A percentile compares a stretch with the other conserved stretches of the same genome.
Conservation (phyloP, 2,329 filamentous ascomycete species). For the Rutstroemia sp. region DNA sequence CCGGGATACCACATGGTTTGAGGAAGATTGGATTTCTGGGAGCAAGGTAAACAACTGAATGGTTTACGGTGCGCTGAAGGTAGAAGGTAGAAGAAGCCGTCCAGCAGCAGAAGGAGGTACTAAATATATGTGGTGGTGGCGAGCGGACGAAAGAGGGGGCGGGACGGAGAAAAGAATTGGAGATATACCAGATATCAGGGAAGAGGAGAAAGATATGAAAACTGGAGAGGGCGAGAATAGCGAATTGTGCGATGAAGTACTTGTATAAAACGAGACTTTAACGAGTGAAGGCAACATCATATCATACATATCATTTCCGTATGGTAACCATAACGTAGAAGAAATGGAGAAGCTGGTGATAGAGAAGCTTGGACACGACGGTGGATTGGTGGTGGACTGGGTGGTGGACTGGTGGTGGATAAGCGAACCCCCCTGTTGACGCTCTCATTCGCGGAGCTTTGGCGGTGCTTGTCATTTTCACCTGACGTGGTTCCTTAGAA, state of each 20-base stretch:
- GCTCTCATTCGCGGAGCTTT: not conserved
- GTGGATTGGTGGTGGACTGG: not conserved
- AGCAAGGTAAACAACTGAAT: not conserved
- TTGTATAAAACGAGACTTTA: not conserved
- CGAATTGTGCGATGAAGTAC: not conserved
- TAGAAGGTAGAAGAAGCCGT: not conserved
- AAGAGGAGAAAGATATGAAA: not conserved
- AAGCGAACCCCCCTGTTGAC: too few species aligned
- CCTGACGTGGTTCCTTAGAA: slow-evolving; percentile 9
- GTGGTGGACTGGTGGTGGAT: too few species aligned
- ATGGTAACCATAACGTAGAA: not conserved
- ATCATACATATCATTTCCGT: not conserved
- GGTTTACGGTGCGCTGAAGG: slow-evolving; percentile 1
- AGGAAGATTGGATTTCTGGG: not conserved
- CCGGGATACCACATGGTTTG: not conserved
- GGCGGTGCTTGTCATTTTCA: not conserved
- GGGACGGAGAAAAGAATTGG: not conserved
- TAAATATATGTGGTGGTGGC: not conserved
- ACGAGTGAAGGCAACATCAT: not conserved
- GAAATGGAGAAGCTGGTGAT: not conserved
- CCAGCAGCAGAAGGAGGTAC: not conserved
- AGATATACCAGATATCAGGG: not conserved
- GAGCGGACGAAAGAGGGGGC: not conserved
- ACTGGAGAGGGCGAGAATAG: not conserved
- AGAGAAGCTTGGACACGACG: not conserved